A percentile compares a stretch with the other conserved stretches of the same genome.
phyloP scores from a whole-genome alignment of 106 monocot species.

The Agapanthus africanus region DNA sequence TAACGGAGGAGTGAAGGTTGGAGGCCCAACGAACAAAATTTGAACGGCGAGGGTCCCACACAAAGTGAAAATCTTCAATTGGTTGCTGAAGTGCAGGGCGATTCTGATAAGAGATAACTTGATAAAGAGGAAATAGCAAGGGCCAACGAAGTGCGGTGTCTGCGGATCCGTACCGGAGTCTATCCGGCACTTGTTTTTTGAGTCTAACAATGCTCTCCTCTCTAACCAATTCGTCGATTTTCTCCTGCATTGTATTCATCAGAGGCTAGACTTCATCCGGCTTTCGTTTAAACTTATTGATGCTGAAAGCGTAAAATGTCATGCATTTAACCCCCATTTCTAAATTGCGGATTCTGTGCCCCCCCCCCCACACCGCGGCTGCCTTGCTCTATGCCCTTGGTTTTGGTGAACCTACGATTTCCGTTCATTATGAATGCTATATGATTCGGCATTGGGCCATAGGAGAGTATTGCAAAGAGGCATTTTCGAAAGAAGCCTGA shows the following conservation, averaged over 20 bases:
- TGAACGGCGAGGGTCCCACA: too few relatives aligned
- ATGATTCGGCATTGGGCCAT: conserved; percentile 33
- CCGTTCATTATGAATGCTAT: conserved; percentile 57
- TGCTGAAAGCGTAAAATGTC: conserved; percentile 44
- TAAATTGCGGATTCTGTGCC: conserved; percentile 20
- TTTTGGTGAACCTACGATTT: conserved; percentile 38
- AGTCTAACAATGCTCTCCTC: conserved; percentile 23
- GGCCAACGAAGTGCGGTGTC: too few relatives aligned
- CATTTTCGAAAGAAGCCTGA: conserved; percentile 15
- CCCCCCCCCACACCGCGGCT: too few relatives aligned
- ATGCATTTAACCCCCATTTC: conserved; percentile 40
- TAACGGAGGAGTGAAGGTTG: too few relatives aligned
- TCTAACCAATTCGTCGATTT: conserved; percentile 28
- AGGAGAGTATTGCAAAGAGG: conserved; percentile 24
- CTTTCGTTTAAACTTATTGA: conserved; percentile 44
- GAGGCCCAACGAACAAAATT: too few relatives aligned
- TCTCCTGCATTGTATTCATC: conserved; percentile 39
- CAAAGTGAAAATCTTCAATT: too few relatives aligned
- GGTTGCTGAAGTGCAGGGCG: too few relatives aligned
- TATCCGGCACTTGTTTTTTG: too few relatives aligned
- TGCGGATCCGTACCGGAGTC: too few relatives aligned
- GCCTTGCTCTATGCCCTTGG: not conserved
- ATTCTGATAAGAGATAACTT: too few relatives aligned
- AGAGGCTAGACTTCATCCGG: conserved; percentile 24
- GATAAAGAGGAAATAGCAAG: too few relatives aligned